phyloP scores from a whole-genome alignment of 345 rosid genomes.

The Moricandia arvensis region DNA sequence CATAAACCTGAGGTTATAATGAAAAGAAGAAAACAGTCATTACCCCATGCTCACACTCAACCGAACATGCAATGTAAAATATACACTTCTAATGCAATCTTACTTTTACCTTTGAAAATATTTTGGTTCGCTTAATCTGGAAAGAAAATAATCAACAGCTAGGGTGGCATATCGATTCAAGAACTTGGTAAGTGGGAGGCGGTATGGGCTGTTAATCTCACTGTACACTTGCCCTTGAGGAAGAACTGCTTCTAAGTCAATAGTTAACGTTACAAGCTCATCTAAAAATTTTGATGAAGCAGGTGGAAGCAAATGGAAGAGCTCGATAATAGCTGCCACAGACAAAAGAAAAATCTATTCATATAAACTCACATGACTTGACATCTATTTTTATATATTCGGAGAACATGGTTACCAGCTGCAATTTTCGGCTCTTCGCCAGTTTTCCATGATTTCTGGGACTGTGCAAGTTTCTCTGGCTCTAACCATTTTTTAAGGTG shows the following conservation, averaged over 20 bases:
- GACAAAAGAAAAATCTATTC: conserved; percentile 22
- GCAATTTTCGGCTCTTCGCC: conserved; percentile 99
- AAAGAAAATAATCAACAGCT: conserved; percentile 96
- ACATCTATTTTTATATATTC: neutral
- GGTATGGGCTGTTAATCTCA: conserved; percentile 97
- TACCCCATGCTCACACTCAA: conserved; percentile 18
- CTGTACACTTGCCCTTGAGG: conserved; percentile 85
- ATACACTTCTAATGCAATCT: conserved; percentile 5
- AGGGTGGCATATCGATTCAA: conserved; percentile 89
- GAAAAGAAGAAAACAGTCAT: conserved; percentile 7
- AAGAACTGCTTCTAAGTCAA: conserved; percentile 89
- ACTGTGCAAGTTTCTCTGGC: conserved; percentile 95
- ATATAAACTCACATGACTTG: conserved; percentile 24
- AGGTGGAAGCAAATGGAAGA: conserved; percentile 92
- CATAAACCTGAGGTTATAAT: conserved; percentile 68
- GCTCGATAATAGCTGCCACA: conserved; percentile 93
- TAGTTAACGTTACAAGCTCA: conserved; percentile 88
- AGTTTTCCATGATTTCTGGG: conserved; percentile 89
- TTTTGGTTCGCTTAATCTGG: conserved; percentile 81
- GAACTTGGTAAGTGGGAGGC: conserved; percentile 89
- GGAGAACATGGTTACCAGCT: conserved; percentile 55
- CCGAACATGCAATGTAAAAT: conserved; percentile 2
- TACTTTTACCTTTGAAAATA: conserved; percentile 79
- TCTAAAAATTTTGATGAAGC: conserved; percentile 96
- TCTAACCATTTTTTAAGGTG: conserved; percentile 98